These are phyloP conservation scores for Castanopsis chinensis DNA, from an alignment of 306 rosid genomes.

Conservation along the genomic window DNA sequence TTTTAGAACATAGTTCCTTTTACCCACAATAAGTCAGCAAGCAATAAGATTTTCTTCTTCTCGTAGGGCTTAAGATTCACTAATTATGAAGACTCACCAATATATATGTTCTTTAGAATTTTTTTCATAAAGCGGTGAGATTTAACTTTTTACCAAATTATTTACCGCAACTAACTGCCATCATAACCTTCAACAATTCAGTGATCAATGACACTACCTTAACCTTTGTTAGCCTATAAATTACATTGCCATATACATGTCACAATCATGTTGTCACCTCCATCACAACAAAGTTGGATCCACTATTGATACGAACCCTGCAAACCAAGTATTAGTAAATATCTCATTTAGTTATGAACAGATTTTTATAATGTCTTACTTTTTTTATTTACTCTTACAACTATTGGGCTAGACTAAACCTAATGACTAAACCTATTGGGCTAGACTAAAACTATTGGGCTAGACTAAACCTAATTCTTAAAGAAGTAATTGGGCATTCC, in stretches of 20 bases:
- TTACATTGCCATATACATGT: slow-evolving; percentile 14
- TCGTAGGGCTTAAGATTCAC: slow-evolving; percentile 12
- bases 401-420: no score
- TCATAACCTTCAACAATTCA: background rate
- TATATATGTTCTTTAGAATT: slow-evolving; percentile 1
- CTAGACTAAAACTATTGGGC: no score
- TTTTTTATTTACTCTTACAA: no score
- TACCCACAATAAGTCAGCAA: slow-evolving; percentile 1
- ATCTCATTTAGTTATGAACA: no score
- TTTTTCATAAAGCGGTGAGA: background rate
- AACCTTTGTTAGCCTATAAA: background rate
- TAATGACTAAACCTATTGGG: no score
- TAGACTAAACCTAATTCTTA: no score
- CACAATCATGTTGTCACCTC: slow-evolving; percentile 41
- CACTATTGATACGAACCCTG: slow-evolving; percentile 14
- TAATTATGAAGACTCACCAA: background rate
- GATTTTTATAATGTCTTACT: no score
- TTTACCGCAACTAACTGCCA: background rate
- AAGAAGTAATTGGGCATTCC: no score
- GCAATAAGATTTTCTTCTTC: slow-evolving; percentile 27
- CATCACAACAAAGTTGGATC: slow-evolving; percentile 21
- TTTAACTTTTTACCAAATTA: background rate
- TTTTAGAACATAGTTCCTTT: background rate
- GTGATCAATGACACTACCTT: slow-evolving; percentile 15
- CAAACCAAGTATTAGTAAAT: background rate